Conservation (phyloP, 2,329 filamentous ascomycete genomes). For the Septoria petroselini region DNA sequence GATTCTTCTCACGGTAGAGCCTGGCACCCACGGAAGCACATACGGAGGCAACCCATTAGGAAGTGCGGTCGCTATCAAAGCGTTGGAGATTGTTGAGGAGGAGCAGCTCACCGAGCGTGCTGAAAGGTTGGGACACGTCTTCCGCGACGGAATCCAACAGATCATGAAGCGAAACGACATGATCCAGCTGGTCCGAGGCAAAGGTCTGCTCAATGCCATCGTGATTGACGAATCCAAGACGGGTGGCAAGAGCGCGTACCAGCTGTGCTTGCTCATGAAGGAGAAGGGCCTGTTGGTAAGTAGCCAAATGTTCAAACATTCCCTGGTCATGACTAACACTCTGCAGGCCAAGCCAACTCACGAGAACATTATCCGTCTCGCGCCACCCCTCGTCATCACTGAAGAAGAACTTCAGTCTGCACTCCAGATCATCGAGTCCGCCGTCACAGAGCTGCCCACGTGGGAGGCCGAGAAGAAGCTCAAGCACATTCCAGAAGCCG, state of each 20-base stretch:
- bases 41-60: constrained; percentile 96
- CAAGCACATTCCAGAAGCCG: constrained; percentile 55
- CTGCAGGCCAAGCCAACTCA: constrained; percentile 92
- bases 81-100: constrained; percentile 89
- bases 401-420: constrained; percentile 80
- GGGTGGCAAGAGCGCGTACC: constrained; percentile 86
- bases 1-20: constrained; percentile 92
- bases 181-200: constrained; percentile 80
- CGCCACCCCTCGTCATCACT: constrained; percentile 92
- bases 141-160: constrained; percentile 72
- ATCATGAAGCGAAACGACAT: constrained; percentile 67
- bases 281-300: constrained; percentile 83
- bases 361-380: constrained; percentile 95
- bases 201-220: constrained; percentile 91
- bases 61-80: constrained; percentile 91
- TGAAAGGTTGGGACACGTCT: constrained; percentile 73
- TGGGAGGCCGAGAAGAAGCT: constrained; percentile 57
- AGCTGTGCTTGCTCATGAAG: constrained; percentile 93
- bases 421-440: constrained; percentile 73
- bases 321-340: constrained; percentile 62
- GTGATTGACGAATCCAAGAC: constrained; percentile 90
- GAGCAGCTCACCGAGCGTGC: constrained; percentile 82
- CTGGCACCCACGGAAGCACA: constrained; percentile 95
- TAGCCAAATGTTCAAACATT: constrained; percentile 40
- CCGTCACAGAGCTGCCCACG: constrained; percentile 74